Evolutionary conservation across 2,329 filamentous ascomycete species (phyloP).

Genomic region (Celoporthe dispersa): DNA sequence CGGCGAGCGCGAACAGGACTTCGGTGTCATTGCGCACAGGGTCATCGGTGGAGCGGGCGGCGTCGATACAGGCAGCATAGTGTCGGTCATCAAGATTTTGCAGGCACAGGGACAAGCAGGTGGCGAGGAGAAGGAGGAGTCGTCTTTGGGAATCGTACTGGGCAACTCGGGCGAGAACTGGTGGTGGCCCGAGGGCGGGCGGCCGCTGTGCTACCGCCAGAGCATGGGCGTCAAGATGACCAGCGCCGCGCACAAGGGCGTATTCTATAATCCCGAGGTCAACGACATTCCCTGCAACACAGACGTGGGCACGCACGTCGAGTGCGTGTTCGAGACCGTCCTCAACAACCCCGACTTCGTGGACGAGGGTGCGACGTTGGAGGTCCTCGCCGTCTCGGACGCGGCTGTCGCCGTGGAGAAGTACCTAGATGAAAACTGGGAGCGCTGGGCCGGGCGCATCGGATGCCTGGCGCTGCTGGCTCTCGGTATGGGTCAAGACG

Average conservation of each 20-base stretch:
- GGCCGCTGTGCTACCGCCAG: constrained; percentile 61
- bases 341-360: constrained; percentile 52
- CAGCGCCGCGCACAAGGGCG: constrained; percentile 63
- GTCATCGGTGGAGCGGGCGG: constrained; percentile 66
- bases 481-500: constrained; percentile 45
- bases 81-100: constrained; percentile 63
- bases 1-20: constrained; percentile 71
- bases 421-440: constrained; percentile 63
- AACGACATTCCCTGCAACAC: constrained; percentile 69
- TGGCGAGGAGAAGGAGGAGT: constrained; percentile 37
- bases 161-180: constrained; percentile 78
- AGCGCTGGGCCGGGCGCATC: constrained; percentile 47
- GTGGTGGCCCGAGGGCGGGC: constrained; percentile 71
- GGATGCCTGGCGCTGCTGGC: constrained; percentile 56
- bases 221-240: constrained; percentile 65
- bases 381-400: constrained; percentile 73
- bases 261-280: constrained; percentile 53
- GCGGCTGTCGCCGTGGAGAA: constrained; percentile 61
- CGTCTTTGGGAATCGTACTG: constrained; percentile 63
- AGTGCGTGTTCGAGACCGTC: constrained; percentile 68
- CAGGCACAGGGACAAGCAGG: constrained; percentile 40
- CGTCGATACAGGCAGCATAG: constrained; percentile 70
- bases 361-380: constrained; percentile 57
- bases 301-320: constrained; percentile 63
- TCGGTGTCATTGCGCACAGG: constrained; percentile 76